These are phyloP conservation scores for Talaromyces marneffei DNA, from an alignment of 2,329 filamentous ascomycete species.

Conservation along the genomic window DNA sequence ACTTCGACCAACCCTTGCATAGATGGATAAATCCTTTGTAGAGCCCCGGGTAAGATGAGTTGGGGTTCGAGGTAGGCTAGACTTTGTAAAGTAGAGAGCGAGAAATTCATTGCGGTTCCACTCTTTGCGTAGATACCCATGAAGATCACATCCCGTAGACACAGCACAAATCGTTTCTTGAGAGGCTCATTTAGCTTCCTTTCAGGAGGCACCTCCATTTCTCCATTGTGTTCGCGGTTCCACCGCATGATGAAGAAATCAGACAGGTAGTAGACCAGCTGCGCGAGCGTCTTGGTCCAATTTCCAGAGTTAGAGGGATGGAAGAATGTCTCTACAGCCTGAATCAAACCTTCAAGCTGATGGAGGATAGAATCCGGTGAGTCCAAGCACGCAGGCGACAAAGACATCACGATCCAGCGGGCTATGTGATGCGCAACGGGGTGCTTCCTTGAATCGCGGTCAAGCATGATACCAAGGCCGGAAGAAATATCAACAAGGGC, in stretches of 20 bases:
- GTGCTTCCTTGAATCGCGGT: slow-evolving; percentile 89
- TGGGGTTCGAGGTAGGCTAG: slow-evolving; percentile 86
- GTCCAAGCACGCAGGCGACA: slow-evolving; percentile 77
- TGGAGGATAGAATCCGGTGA: slow-evolving; percentile 73
- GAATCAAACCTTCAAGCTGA: slow-evolving; percentile 82
- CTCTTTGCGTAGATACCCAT: slow-evolving; percentile 99
- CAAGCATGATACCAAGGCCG: slow-evolving; percentile 77
- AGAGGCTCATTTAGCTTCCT: slow-evolving; percentile 73
- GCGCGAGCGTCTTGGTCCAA: slow-evolving; percentile 86
- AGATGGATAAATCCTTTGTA: slow-evolving; percentile 94
- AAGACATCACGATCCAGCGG: slow-evolving; percentile 83
- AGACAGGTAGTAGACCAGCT: slow-evolving; percentile 84
- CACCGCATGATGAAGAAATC: slow-evolving; percentile 97
- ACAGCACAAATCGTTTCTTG: slow-evolving; percentile 82
- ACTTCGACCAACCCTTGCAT: slow-evolving; percentile 96
- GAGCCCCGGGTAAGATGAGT: slow-evolving; percentile 81
- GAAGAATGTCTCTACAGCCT: slow-evolving; percentile 97
- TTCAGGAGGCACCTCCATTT: slow-evolving; percentile 77
- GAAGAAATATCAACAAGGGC: slow-evolving; percentile 70
- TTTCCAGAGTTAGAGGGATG: slow-evolving; percentile 91
- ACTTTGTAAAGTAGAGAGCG: slow-evolving; percentile 81
- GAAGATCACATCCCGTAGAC: slow-evolving; percentile 86
- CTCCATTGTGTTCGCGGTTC: slow-evolving; percentile 90
- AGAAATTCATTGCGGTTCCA: slow-evolving; percentile 83
- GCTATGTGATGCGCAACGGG: slow-evolving; percentile 88